Percentiles rank a stretch among this genome's conserved stretches.
These are phyloP conservation scores for Termitomyces sp. DNA, from an alignment of 768 basidiomycete species.

Conservation along the genomic window DNA sequence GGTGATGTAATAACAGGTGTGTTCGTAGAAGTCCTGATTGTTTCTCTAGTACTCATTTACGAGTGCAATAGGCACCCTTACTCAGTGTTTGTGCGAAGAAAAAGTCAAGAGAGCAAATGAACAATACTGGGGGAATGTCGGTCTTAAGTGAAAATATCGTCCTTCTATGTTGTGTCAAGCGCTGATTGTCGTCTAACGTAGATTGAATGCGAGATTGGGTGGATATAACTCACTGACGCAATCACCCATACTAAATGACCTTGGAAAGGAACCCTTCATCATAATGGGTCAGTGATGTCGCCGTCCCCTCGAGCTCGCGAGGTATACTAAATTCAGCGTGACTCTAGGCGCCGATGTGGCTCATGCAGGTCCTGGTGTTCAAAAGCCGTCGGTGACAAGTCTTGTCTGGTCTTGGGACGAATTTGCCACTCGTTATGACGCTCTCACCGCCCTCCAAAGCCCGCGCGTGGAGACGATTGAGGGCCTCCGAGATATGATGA, in stretches of 20 bases:
- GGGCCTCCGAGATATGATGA: slow-evolving; percentile 35
- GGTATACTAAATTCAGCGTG: not conserved
- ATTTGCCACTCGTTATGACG: slow-evolving; percentile 39
- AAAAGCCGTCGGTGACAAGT: slow-evolving; percentile 50
- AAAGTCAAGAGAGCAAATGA: slow-evolving; percentile 31
- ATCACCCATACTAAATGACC: slow-evolving; percentile 17
- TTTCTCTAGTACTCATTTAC: not conserved
- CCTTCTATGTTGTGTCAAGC: not conserved
- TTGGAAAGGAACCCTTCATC: slow-evolving; percentile 28
- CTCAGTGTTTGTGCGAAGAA: slow-evolving; percentile 37
- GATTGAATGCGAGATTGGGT: slow-evolving; percentile 52
- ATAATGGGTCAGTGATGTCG: slow-evolving; percentile 27
- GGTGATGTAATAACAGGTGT: slow-evolving; percentile 38
- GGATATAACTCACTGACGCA: slow-evolving; percentile 39
- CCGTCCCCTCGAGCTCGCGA: not conserved
- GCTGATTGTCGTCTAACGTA: slow-evolving; percentile 14
- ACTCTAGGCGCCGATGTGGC: slow-evolving; percentile 50
- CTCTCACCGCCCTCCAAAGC: slow-evolving; percentile 35
- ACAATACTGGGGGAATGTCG: slow-evolving; percentile 55
- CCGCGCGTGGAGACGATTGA: slow-evolving; percentile 45
- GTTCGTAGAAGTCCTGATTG: not conserved
- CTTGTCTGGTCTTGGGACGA: slow-evolving; percentile 53
- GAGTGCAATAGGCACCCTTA: slow-evolving; percentile 27
- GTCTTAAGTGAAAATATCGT: slow-evolving; percentile 38
- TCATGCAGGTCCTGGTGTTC: slow-evolving; percentile 55